phyloP scores from a whole-genome alignment of 257 asterid genomes.

The Plectranthus barbatus region DNA sequence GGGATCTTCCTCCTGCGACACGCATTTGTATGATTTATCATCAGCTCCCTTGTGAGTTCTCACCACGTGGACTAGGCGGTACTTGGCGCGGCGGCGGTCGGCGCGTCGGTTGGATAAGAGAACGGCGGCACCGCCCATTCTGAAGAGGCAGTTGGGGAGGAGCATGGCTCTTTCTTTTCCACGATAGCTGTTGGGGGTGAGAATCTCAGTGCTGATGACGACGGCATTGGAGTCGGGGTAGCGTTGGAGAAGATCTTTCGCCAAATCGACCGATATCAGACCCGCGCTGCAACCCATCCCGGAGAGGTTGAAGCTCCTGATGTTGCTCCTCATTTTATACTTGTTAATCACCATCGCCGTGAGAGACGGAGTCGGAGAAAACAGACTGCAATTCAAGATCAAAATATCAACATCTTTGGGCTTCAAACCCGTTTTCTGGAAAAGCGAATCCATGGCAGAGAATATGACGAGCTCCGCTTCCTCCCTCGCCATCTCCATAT shows the following conservation, averaged over 20 bases:
- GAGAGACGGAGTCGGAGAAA: slow-evolving; percentile 52
- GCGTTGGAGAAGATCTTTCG: slow-evolving; percentile 40
- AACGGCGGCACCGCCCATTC: slow-evolving; percentile 51
- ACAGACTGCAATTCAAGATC: slow-evolving; percentile 45
- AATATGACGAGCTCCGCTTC: slow-evolving; percentile 50
- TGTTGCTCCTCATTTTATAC: slow-evolving; percentile 44
- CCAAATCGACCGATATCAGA: slow-evolving; percentile 45
- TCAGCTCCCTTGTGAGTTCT: slow-evolving; percentile 49
- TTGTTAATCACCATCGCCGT: slow-evolving; percentile 62
- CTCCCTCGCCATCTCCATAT: slow-evolving; percentile 24
- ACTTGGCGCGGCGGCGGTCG: slow-evolving; percentile 42
- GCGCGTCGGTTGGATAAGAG: slow-evolving; percentile 35
- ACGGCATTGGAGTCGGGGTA: slow-evolving; percentile 45
- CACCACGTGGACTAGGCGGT: slow-evolving; percentile 35
- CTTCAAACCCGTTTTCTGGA: slow-evolving; percentile 29
- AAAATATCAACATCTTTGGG: slow-evolving; percentile 41
- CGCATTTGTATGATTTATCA: slow-evolving; percentile 43
- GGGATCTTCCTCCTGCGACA: slow-evolving; percentile 45
- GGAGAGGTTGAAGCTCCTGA: slow-evolving; percentile 50
- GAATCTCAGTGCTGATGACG: slow-evolving; percentile 42
- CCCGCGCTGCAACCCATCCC: slow-evolving; percentile 77
- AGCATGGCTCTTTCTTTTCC: slow-evolving; percentile 50
- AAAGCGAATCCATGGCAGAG: slow-evolving; percentile 42
- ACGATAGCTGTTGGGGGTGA: slow-evolving; percentile 25
- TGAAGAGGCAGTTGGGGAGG: slow-evolving; percentile 34